A percentile compares a stretch with the other conserved stretches of the same genome.
Evolutionary conservation across 2,329 filamentous ascomycete genomes (phyloP).

Genomic region (Knufia petricola): DNA sequence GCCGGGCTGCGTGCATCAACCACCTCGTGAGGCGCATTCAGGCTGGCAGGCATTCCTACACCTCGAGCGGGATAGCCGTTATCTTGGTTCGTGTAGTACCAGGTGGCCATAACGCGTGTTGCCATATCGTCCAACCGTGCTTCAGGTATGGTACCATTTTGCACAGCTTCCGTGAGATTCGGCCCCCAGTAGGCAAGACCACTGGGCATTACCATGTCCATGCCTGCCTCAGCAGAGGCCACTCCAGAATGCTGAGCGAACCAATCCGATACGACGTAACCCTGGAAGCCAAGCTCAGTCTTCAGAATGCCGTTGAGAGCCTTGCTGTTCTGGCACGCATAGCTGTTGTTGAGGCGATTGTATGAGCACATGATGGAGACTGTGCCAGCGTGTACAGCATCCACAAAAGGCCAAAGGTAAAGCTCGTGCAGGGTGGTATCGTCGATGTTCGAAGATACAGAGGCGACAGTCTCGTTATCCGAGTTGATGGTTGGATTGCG

Average conservation of each 20-base stretch:
- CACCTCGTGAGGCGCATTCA: conserved; percentile 6
- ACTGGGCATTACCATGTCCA: conserved; percentile 53
- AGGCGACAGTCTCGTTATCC: conserved; percentile 35
- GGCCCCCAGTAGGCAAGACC: conserved; percentile 46
- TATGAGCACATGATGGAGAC: conserved; percentile 41
- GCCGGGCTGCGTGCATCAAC: conserved; percentile 12
- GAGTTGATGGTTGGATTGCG: conserved; percentile 34
- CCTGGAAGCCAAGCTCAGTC: conserved; percentile 43
- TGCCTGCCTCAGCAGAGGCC: conserved; percentile 32
- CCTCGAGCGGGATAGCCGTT: conserved; percentile 47
- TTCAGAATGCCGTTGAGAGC: conserved; percentile 41
- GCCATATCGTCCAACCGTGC: conserved; percentile 39
- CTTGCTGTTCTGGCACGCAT: conserved; percentile 40
- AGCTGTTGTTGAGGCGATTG: conserved; percentile 39
- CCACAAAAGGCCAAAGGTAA: conserved; percentile 69
- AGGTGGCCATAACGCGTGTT: conserved; percentile 37
- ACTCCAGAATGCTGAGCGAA: conserved; percentile 37
- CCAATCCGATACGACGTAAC: conserved; percentile 39
- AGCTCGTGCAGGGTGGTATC: conserved; percentile 67
- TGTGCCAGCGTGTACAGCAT: conserved; percentile 59
- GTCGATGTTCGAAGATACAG: conserved; percentile 50
- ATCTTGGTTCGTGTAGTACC: conserved; percentile 36
- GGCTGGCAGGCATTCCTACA: conserved; percentile 5
- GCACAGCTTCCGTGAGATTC: conserved; percentile 29
- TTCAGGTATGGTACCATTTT: conserved; percentile 34